A percentile compares a stretch with the other conserved stretches of the same genome.
These are phyloP conservation scores for Lentinula detonsa DNA, from an alignment of 768 basidiomycete genomes.

Conservation along the genomic window DNA sequence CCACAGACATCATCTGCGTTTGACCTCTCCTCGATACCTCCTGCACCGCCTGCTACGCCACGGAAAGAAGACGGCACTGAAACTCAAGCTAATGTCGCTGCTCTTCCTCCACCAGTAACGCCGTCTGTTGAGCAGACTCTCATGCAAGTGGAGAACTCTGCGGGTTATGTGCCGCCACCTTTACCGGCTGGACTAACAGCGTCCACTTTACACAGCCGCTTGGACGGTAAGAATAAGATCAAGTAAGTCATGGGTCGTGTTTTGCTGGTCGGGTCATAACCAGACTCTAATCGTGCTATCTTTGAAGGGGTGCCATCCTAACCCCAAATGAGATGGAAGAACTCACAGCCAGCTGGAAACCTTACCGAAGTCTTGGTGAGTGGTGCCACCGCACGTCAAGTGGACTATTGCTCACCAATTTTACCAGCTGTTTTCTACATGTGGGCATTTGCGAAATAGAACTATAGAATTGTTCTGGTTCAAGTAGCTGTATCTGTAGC, in stretches of 20 bases:
- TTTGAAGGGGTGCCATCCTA: slow-evolving; percentile 57
- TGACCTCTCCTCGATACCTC: slow-evolving; percentile 24
- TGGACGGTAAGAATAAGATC: slow-evolving; percentile 65
- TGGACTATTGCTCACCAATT: background rate
- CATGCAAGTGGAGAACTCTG: slow-evolving; percentile 26
- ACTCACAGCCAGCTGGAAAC: slow-evolving; percentile 71
- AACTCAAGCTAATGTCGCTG: slow-evolving; percentile 22
- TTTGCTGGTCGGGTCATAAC: background rate
- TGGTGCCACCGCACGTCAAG: background rate
- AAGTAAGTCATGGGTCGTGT: slow-evolving; percentile 41
- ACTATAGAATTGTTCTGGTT: background rate
- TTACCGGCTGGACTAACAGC: slow-evolving; percentile 60
- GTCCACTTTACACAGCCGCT: slow-evolving; percentile 48
- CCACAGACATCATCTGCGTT: slow-evolving; percentile 11
- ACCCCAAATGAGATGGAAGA: slow-evolving; percentile 80
- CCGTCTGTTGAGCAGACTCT: slow-evolving; percentile 59
- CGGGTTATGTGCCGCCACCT: slow-evolving; percentile 21
- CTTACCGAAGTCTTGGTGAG: slow-evolving; percentile 76
- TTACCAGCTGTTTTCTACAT: slow-evolving; percentile 72
- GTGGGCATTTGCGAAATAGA: slow-evolving; percentile 67
- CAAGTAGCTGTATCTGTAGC: background rate
- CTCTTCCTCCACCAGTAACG: slow-evolving; percentile 56
- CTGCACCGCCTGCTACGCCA: slow-evolving; percentile 26
- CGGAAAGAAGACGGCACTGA: slow-evolving; percentile 12
- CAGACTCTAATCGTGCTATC: slow-evolving; percentile 10